phyloP scores from a whole-genome alignment of 176 grass and related monocot genomes.

The Rhipidocladum racemiflorum region DNA sequence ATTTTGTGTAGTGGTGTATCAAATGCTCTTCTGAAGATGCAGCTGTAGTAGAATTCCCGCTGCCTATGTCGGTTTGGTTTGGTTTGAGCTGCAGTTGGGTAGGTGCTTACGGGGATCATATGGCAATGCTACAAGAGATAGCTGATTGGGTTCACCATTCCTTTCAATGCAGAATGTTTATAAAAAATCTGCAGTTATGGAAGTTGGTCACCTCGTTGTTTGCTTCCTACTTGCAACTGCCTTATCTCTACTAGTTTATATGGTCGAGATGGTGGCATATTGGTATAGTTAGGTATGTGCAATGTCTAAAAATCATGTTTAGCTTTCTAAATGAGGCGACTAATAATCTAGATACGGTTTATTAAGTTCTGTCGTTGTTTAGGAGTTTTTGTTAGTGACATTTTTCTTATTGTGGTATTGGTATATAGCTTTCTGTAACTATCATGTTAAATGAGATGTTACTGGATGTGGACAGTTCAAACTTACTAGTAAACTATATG shows the following conservation, averaged over 20 bases:
- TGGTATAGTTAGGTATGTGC: neutral
- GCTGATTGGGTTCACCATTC: neutral
- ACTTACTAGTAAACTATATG: neutral
- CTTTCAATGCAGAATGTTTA: constrained; percentile 61
- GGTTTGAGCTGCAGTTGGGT: neutral
- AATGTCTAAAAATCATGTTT: neutral
- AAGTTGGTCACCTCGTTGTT: constrained; percentile 58
- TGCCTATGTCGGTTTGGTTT: neutral
- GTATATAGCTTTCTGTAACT: neutral
- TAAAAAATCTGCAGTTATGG: constrained; percentile 64
- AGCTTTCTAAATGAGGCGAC: neutral
- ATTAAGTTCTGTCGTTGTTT: neutral
- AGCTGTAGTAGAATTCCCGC: neutral
- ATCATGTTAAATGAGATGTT: neutral
- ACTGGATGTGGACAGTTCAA: neutral
- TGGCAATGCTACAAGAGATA: neutral
- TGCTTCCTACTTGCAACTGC: neutral
- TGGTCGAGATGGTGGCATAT: neutral
- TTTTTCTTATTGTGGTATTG: neutral
- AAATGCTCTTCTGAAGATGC: neutral
- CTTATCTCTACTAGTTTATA: neutral
- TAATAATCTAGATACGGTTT: neutral
- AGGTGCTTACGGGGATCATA: neutral
- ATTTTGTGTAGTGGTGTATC: neutral
- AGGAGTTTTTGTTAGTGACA: neutral